Base-by-base conservation (phyloP, 2,329 filamentous ascomycete species). In the Fusarium praegraminearum region DNA sequence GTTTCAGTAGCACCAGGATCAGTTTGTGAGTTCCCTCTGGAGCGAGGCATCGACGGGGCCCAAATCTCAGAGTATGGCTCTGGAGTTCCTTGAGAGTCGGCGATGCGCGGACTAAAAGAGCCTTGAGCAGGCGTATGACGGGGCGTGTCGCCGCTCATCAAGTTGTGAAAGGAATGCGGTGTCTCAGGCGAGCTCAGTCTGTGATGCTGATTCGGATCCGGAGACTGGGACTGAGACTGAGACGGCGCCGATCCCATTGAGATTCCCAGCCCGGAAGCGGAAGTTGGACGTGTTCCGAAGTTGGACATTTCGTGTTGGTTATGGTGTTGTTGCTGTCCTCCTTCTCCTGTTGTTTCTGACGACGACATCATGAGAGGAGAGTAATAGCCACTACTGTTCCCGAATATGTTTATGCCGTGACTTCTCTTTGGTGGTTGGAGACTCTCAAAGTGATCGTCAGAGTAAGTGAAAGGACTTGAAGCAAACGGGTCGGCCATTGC, bases 11-110 rank as follows among this genome's bases (percentile, higher is more conserved):
- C 53, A 18, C 35, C 20, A 20, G 26, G 15, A n/a, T 57, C 44
- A 1, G 45, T 22, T 22, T 60, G 47, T 2, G 52, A 55, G 13
- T 52, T 46, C 12, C 58, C 46, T 26, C 56, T 45, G 7, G 71
- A 49, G 12, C 47, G 57, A 18, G 72, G 72, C 63, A 73, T 71
- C 10, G 72, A 69, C 10, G 72, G 70, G 4, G 70, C 44, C 72
- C 72, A 74, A 18, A 70, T 70, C 52, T 71, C 33, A 32, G 68
- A 71, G 15, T 65, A 71, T 16, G 70, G 65, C 41, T 69, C 70
- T 13, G 67, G 63, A 12, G 46, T 60, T 7, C 63, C 57, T 7
- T 58, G 60, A 5, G 58, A 60, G 36, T 55, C 30, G 22, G 47
- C 22, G 9, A 43, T 36, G 4, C 53, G 61, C 9, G 71, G 69